A percentile compares a stretch with the other conserved stretches of the same genome.
These are phyloP conservation scores for Graphilbum fragrans DNA, from an alignment of 2,329 filamentous ascomycete species.

Conservation along the genomic window DNA sequence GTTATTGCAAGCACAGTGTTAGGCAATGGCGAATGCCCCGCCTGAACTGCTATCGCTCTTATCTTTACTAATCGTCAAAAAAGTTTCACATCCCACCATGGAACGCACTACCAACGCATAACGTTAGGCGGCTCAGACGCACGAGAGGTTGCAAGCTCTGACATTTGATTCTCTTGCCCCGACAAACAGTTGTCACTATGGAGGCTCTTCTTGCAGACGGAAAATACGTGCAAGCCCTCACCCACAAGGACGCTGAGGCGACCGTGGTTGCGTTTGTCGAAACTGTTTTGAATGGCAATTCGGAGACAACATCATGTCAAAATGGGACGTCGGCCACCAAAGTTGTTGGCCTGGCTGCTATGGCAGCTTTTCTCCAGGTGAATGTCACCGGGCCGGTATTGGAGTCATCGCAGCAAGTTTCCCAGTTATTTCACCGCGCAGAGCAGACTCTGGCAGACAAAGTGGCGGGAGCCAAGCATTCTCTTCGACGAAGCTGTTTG, in stretches of 20 bases:
- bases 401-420: constrained; percentile 19
- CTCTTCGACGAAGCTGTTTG: constrained; percentile 49
- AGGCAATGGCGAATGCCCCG: too few relatives aligned
- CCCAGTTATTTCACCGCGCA: constrained; percentile 19
- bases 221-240: not conserved
- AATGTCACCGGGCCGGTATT: constrained; percentile 82
- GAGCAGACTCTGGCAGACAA: not conserved
- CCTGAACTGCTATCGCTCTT: too few relatives aligned
- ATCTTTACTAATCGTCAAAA: too few relatives aligned
- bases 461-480: constrained; percentile 12
- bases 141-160: too few relatives aligned
- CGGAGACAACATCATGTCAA: not conserved
- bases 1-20: too few relatives aligned
- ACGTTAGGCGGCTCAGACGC: too few relatives aligned
- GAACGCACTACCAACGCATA: too few relatives aligned
- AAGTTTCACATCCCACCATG: too few relatives aligned
- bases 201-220: not conserved
- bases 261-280: not conserved
- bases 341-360: constrained; percentile 51
- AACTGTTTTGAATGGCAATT: not conserved
- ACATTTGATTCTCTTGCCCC: not conserved
- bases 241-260: not conserved
- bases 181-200: not conserved
- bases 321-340: not conserved
- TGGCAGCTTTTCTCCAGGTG: constrained; percentile 72